Base-by-base conservation (phyloP, 345 rosid species). In the Lumnitzera racemosa region DNA sequence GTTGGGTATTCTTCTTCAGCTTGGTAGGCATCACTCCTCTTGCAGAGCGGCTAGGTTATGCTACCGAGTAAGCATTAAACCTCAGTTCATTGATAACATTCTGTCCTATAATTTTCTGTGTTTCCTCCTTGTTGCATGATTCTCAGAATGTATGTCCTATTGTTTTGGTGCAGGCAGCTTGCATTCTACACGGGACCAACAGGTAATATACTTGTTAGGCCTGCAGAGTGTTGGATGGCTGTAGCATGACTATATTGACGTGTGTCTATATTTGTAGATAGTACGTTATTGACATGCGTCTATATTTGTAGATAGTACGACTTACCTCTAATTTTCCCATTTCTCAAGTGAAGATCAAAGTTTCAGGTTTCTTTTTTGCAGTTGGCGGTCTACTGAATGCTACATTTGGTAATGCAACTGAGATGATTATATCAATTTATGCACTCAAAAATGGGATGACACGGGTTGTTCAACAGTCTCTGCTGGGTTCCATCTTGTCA, bases 31-130 rank as follows among this genome's bases (percentile, higher is more conserved):
- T 76, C 56, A 72, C 71, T 27, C 86, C 86, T 29, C 62, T 81
- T 49, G 83, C 86, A 2, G 86, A 81, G 73, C 76, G 81, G 48
- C 67, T 81, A 62, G 83, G 86, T 50, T 81, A 65, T 69, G 77
- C 72, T 4, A 81, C 83, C 12, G 83, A 78, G 81, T 78, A 71
- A 59, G 83, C 24, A 57, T 12, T 29, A 61, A 23, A 3, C 24
- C 13, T 27, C 5, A 2, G 31, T 48, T 13, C 16, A 7, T 25
- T 29, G 13, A 52, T 41, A 16, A 41, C 5, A 23, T 14, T 53
- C 47, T 13, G 15, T 12, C 31, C 15, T 47, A 14, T 24, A 47
- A 20, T 13, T 49, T 24, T 15, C 46, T 15, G 14, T 25, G 46
- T 29, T 55, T 49, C 20, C 53, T 54, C 17, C 27, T 55, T 53